A percentile compares a stretch with the other conserved stretches of the same genome.
phyloP scores from a whole-genome alignment of 2,329 filamentous ascomycete species.

The Colletotrichum caudatum region DNA sequence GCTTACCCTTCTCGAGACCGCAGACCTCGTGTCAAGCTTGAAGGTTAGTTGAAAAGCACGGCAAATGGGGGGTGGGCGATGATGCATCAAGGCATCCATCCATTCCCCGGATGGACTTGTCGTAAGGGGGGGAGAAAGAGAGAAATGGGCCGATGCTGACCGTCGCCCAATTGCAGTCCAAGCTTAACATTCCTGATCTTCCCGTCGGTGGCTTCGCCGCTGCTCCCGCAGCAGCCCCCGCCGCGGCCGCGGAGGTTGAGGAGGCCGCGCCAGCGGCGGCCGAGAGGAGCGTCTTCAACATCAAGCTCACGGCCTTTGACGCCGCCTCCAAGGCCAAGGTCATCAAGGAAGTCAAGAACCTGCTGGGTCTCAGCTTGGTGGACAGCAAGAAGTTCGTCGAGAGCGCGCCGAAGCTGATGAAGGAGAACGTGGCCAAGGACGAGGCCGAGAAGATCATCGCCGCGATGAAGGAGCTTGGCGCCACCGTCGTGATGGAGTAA shows the following conservation, averaged over 20 bases:
- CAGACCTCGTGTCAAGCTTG: slow-evolving; percentile 91
- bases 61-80: background rate
- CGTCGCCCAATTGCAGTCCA: slow-evolving; percentile 68
- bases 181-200: slow-evolving; percentile 97
- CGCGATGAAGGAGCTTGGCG: slow-evolving; percentile 92
- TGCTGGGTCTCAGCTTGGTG: slow-evolving; percentile 94
- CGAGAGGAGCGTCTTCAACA: slow-evolving; percentile 96
- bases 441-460: slow-evolving; percentile 99
- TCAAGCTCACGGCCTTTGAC: slow-evolving; percentile 94
- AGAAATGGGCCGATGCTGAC: slow-evolving; percentile 36
- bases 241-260: slow-evolving; percentile 82
- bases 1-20: slow-evolving; percentile 97
- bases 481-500: slow-evolving; percentile 92
- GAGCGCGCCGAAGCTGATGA: slow-evolving; percentile 97
- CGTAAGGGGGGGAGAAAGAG: background rate
- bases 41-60: slow-evolving; percentile 73
- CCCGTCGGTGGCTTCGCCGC: slow-evolving; percentile 91
- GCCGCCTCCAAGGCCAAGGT: slow-evolving; percentile 94
- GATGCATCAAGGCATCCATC: background rate
- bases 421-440: slow-evolving; percentile 98
- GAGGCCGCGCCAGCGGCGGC: slow-evolving; percentile 89
- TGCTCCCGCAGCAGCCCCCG: slow-evolving; percentile 62
- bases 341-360: slow-evolving; percentile 99
- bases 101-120: slow-evolving; percentile 10
- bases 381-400: slow-evolving; percentile 99